Evolutionary conservation across 75 land plant species (phyloP), one percentile per base, ranked within the genome.

Genomic region (Ceratopteris richardii): DNA sequence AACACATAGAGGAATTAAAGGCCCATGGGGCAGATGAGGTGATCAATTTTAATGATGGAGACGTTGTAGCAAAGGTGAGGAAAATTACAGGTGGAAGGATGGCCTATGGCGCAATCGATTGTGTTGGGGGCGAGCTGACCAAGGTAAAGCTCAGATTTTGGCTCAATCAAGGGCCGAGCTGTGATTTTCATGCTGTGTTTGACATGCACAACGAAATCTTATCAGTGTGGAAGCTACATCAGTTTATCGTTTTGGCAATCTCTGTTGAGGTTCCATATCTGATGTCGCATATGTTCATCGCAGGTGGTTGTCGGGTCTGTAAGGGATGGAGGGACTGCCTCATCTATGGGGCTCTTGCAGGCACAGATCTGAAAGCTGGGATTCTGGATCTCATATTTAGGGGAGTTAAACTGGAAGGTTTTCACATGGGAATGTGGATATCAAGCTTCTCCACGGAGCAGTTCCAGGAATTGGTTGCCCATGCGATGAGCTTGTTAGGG

Each of bases 1-100:
- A 74, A 23, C 61, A 62, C 47, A 68, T 54, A 58, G 56, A 61
- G 9, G 76, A 73, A 41, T 52, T 73, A 10, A 56, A 53, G 29
- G 71, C 64, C 14, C 31, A 61, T 1, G 76, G 76, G 5, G 76
- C 76, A 6, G 72, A 73, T 48, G 76, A 54, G 33, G 76, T 73
- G 14, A 74, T 74, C 21, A 60, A 57, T 50, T 57, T 61, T 9
- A 33, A 3, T 9, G n/a, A n/a, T n/a, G n/a, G n/a, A 63, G 75
- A 72, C 21, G 63, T 72, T 25, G 51, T 53, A 11, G 51, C 37
- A 18, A 30, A 63, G 30, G 75, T 72, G 24, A 44, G 31, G 13
- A 57, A 44, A 19, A 66, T 72, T 51, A 72, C 75, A 25, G 42
- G 52, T 21, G 36, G 44, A 36, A 66, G 58, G 51, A 42, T 66